Evolutionary conservation across 2,329 filamentous ascomycete genomes (phyloP).

Genomic region (Botrytis fabae): DNA sequence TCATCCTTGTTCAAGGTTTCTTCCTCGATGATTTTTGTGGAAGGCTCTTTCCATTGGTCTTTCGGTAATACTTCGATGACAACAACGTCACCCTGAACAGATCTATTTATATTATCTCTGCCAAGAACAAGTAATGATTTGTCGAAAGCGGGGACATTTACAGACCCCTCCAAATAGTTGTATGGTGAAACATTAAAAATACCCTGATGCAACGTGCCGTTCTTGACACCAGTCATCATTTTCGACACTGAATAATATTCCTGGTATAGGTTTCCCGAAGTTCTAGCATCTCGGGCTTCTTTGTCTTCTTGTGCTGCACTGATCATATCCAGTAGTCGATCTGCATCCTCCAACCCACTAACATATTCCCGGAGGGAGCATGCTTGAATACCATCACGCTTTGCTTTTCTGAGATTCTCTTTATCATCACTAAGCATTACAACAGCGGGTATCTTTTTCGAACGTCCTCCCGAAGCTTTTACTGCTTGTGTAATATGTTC

Average conservation of each 20-base stretch:
- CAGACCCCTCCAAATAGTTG: slow-evolving; percentile 93
- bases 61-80: slow-evolving; percentile 91
- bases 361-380: slow-evolving; percentile 76
- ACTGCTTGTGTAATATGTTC: slow-evolving; percentile 70
- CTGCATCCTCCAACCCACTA: slow-evolving; percentile 76
- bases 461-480: slow-evolving; percentile 52
- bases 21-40: slow-evolving; percentile 93
- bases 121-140: slow-evolving; percentile 86
- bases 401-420: slow-evolving; percentile 81
- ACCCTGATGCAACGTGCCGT: slow-evolving; percentile 86
- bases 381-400: slow-evolving; percentile 69
- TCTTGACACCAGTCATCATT: slow-evolving; percentile 91
- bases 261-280: slow-evolving; percentile 72
- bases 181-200: slow-evolving; percentile 96
- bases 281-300: slow-evolving; percentile 62
- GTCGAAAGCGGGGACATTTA: slow-evolving; percentile 86
- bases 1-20: slow-evolving; percentile 90
- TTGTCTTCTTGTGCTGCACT: slow-evolving; percentile 72
- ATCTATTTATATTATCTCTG: slow-evolving; percentile 92
- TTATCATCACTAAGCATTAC: slow-evolving; percentile 95
- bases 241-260: slow-evolving; percentile 88
- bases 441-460: slow-evolving; percentile 67
- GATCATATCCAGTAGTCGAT: slow-evolving; percentile 90
- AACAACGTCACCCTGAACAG: slow-evolving; percentile 87
- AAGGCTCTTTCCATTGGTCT: slow-evolving; percentile 96